Conservation (phyloP, 2,329 filamentous ascomycete genomes). For the Alternaria postmessia region DNA sequence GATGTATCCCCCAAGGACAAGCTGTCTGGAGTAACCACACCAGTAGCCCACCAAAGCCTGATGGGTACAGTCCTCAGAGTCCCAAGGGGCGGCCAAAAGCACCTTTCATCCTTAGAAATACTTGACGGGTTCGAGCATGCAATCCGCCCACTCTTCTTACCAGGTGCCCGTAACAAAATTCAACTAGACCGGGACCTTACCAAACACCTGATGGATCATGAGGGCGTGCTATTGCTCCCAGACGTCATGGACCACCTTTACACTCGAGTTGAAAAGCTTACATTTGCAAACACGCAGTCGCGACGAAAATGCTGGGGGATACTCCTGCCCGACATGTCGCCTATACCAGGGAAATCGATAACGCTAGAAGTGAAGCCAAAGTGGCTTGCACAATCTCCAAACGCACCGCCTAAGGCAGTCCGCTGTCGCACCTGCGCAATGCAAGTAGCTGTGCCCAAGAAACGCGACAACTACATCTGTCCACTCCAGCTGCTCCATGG, state of each 20-base stretch:
- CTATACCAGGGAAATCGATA: constrained; percentile 26
- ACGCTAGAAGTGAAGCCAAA: constrained; percentile 59
- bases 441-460: constrained; percentile 43
- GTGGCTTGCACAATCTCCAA: constrained; percentile 58
- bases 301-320: constrained; percentile 29
- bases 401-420: constrained; percentile 50
- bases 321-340: constrained; percentile 44
- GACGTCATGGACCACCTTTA: constrained; percentile 23
- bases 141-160: constrained; percentile 40
- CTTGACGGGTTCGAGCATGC: constrained; percentile 36
- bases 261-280: constrained; percentile 10
- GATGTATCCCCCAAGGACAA: constrained; percentile 14
- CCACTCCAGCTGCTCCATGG: constrained; percentile 52
- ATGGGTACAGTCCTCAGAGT: constrained; percentile 39
- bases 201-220: constrained; percentile 32
- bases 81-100: constrained; percentile 40
- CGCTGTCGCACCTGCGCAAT: constrained; percentile 59
- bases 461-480: constrained; percentile 44
- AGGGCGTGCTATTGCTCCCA: constrained; percentile 23
- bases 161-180: constrained; percentile 10
- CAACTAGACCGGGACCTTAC: constrained; percentile 16
- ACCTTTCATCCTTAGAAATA: constrained; percentile 34
- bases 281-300: constrained; percentile 9
- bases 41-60: constrained; percentile 18
- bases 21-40: constrained; percentile 6